Conservation (phyloP, 805 yeast species). For the Priceomyces medius region DNA sequence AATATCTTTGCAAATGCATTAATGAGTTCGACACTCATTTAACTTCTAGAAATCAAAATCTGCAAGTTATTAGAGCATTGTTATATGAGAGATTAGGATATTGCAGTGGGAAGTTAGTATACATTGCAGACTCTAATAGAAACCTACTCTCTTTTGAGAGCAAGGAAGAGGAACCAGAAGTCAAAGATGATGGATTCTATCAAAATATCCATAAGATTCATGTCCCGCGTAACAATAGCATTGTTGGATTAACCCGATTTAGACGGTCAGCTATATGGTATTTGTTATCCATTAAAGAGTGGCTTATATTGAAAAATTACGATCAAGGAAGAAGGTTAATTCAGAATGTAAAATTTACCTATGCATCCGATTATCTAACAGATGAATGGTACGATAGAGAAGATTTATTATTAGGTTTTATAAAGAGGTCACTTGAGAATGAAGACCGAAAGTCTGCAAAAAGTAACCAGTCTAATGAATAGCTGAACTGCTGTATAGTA, state of each 20-base stretch:
- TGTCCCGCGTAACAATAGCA: constrained; percentile 34
- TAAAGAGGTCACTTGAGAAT: constrained; percentile 11
- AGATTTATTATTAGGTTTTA: constrained; percentile 27
- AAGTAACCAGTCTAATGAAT: not conserved
- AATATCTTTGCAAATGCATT: constrained; percentile 46
- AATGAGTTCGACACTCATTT: constrained; percentile 45
- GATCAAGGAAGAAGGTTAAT: constrained; percentile 27
- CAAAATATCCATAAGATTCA: constrained; percentile 34
- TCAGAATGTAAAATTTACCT: constrained; percentile 25
- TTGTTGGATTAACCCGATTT: constrained; percentile 56
- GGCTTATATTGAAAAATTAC: constrained; percentile 40
- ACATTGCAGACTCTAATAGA: constrained; percentile 19
- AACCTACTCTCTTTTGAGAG: constrained; percentile 25
- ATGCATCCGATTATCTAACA: constrained; percentile 15
- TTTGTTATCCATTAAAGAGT: constrained; percentile 68
- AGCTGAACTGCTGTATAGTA: not conserved
- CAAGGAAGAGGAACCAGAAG: not conserved
- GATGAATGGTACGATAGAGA: constrained; percentile 34
- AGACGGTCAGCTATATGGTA: constrained; percentile 81
- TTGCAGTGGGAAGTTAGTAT: constrained; percentile 47
- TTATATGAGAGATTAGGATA: constrained; percentile 42
- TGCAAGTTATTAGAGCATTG: constrained; percentile 46
- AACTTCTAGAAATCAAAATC: constrained; percentile 37
- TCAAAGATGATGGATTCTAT: constrained; percentile 32
- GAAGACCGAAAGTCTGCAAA: not conserved